Conservation (phyloP, 2,329 filamentous ascomycete species). For the Biscogniauxia sp. region DNA sequence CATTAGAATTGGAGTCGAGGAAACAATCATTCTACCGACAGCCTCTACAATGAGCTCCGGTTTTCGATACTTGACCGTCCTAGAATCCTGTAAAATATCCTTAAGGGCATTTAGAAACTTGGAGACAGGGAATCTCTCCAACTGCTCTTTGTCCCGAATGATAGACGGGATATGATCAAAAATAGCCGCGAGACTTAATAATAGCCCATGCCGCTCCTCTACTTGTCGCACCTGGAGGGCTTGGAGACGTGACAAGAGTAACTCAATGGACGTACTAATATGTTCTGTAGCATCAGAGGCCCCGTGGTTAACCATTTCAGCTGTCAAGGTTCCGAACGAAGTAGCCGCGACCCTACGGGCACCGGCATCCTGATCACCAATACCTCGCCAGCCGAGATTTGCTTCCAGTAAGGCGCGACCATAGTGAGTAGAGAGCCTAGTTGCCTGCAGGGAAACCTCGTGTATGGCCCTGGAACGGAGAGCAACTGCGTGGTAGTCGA, state of each 20-base stretch:
- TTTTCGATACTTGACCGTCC: slow-evolving; percentile 48
- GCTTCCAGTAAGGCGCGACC: slow-evolving; percentile 68
- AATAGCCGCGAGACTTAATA: slow-evolving; percentile 60
- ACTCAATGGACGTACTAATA: slow-evolving; percentile 36
- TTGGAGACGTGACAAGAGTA: slow-evolving; percentile 45
- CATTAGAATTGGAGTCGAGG: slow-evolving; percentile 48
- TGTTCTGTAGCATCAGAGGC: slow-evolving; percentile 22
- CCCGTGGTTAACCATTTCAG: slow-evolving; percentile 35
- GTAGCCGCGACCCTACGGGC: slow-evolving; percentile 71
- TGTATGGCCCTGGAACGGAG: slow-evolving; percentile 79
- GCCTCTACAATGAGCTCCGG: slow-evolving; percentile 66
- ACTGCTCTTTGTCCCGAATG: slow-evolving; percentile 7
- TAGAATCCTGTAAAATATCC: slow-evolving; percentile 41
- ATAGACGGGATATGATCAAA: slow-evolving; percentile 46
- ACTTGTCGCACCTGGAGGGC: slow-evolving; percentile 56
- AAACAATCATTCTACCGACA: slow-evolving; percentile 55
- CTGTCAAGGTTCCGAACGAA: slow-evolving; percentile 63
- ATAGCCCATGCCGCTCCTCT: slow-evolving; percentile 67
- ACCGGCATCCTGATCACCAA: slow-evolving; percentile 73
- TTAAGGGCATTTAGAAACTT: slow-evolving; percentile 29
- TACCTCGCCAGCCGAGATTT: slow-evolving; percentile 80
- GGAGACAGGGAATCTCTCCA: slow-evolving; percentile 17
- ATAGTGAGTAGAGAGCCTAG: slow-evolving; percentile 65
- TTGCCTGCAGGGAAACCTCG: slow-evolving; percentile 69
- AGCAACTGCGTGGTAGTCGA: slow-evolving; percentile 92